A percentile compares a stretch with the other conserved stretches of the same genome.
Evolutionary conservation across 371 early-diverging fungal genomes (phyloP).

Genomic region (Mucor ambiguus): DNA sequence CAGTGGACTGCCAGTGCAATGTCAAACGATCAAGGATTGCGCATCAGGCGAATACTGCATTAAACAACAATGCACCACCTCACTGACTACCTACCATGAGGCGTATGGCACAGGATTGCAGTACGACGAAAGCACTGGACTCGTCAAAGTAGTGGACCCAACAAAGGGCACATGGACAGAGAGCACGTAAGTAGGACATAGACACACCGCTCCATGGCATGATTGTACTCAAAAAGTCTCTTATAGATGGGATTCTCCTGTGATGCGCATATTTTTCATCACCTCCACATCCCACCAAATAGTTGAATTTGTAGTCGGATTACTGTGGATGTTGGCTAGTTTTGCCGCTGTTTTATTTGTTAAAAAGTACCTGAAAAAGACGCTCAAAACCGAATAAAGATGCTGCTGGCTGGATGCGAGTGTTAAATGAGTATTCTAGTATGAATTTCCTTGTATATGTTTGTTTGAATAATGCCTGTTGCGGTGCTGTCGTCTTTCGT

Average conservation of each 20-base stretch:
- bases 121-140: conserved; percentile 51
- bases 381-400: conserved; percentile 43
- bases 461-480: neutral
- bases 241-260: conserved; percentile 55
- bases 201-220: neutral
- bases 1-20: conserved; percentile 10
- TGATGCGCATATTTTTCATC: conserved; percentile 60
- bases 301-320: conserved; percentile 65
- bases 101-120: conserved; percentile 77
- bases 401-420: neutral
- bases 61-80: conserved; percentile 52
- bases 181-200: conserved; percentile 61
- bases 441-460: conserved; percentile 18
- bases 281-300: conserved; percentile 58
- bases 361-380: conserved; percentile 42
- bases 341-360: conserved; percentile 37
- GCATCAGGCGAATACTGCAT: conserved; percentile 51
- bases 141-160: conserved; percentile 60
- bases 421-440: conserved; percentile 1
- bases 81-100: conserved; percentile 66
- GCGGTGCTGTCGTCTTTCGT: neutral
- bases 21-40: conserved; percentile 44
- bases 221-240: neutral
- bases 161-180: conserved; percentile 70
- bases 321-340: conserved; percentile 48